phyloP scores from a whole-genome alignment of 257 asterid genomes.

The Solanum etuberosum region DNA sequence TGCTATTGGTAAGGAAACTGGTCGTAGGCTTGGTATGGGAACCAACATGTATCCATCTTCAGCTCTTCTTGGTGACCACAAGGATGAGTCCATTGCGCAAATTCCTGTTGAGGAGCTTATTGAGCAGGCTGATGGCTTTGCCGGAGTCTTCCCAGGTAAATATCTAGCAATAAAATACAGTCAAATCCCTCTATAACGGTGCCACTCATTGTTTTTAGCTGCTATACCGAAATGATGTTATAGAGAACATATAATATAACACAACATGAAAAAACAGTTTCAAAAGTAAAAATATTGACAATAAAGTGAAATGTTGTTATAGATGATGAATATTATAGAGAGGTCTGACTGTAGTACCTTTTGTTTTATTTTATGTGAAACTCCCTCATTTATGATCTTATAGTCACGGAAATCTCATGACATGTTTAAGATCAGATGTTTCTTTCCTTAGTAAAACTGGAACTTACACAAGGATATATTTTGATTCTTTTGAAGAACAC shows the following conservation, averaged over 20 bases:
- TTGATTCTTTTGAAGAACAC: conserved; percentile 34
- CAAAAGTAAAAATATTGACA: background rate
- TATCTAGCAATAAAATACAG: background rate
- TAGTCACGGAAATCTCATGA: background rate
- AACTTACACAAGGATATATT: background rate
- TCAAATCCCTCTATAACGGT: background rate
- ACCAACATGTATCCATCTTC: conserved; percentile 84
- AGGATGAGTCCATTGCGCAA: conserved; percentile 39
- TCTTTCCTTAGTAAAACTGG: background rate
- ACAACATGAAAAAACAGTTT: background rate
- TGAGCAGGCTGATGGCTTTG: conserved; percentile 82
- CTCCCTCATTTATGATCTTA: background rate
- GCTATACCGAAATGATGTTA: background rate
- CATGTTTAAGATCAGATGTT: background rate
- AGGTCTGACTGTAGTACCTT: background rate
- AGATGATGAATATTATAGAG: background rate
- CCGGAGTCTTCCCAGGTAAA: conserved; percentile 80
- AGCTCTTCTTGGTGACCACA: conserved; percentile 57
- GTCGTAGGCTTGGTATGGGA: conserved; percentile 83
- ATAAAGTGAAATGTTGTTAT: background rate
- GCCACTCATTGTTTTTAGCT: background rate
- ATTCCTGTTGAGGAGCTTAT: conserved; percentile 62
- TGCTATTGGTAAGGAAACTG: conserved; percentile 79
- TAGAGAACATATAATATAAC: background rate
- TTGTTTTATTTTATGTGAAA: background rate